Evolutionary conservation across 371 early-diverging fungal species (phyloP).

Genomic region (Syncephalis fuscata): DNA sequence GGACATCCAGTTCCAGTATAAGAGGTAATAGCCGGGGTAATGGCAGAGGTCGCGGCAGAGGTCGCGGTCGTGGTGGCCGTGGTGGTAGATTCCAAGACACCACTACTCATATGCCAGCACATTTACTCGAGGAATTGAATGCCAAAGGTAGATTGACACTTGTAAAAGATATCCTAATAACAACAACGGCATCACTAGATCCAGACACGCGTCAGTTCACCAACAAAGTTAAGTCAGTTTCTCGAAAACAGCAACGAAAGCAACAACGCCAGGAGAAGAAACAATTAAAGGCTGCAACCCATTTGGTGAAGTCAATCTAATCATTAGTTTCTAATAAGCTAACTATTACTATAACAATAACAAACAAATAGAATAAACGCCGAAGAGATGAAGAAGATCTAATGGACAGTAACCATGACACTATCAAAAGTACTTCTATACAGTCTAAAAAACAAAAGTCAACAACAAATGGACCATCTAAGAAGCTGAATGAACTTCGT

Average conservation of each 20-base stretch:
- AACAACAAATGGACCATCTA: too few species aligned
- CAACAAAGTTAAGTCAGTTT: neutral
- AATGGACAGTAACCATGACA: neutral
- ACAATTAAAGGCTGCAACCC: slow-evolving; percentile 4
- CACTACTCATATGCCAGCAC: slow-evolving; percentile 13
- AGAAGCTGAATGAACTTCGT: too few species aligned
- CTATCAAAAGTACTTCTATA: neutral
- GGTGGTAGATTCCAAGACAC: slow-evolving; percentile 12
- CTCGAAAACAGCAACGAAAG: neutral
- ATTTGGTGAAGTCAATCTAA: slow-evolving; percentile 4
- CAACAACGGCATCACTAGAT: neutral
- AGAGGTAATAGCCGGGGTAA: slow-evolving; percentile 7
- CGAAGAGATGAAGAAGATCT: slow-evolving; percentile 10
- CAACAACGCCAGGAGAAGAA: slow-evolving; percentile 10
- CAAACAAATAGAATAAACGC: slow-evolving; percentile 13
- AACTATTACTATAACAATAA: too few species aligned
- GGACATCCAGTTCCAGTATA: too few species aligned
- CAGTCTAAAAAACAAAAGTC: too few species aligned
- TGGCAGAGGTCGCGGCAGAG: slow-evolving; percentile 8
- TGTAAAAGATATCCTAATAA: slow-evolving; percentile 3
- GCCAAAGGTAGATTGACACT: slow-evolving; percentile 8
- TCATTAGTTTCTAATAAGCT: too few species aligned
- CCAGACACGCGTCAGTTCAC: too few species aligned
- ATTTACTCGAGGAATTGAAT: slow-evolving; percentile 13
- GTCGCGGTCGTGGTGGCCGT: slow-evolving; percentile 9